A percentile compares a stretch with the other conserved stretches of the same genome.
These are phyloP conservation scores for Dorcoceras hygrometricum DNA, from an alignment of 257 asterid genomes.

Conservation along the genomic window DNA sequence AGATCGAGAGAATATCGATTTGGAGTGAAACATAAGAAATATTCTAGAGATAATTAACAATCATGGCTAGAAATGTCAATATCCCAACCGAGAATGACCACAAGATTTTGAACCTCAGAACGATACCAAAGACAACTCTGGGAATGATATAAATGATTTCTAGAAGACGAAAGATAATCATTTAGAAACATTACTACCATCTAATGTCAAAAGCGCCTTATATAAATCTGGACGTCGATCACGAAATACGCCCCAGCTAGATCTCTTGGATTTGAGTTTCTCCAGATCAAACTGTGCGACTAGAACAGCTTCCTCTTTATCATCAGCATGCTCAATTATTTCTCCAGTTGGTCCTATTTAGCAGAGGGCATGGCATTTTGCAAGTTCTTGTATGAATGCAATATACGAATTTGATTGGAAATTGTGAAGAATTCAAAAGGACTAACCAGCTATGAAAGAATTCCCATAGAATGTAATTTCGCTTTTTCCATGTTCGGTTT, in stretches of 20 bases:
- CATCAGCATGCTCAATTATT: constrained; percentile 63
- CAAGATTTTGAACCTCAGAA: too few species aligned
- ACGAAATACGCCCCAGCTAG: constrained; percentile 87
- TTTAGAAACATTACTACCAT: constrained; percentile 58
- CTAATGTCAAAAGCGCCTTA: constrained; percentile 84
- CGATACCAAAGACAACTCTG: too few species aligned
- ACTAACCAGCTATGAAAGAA: constrained; percentile 88
- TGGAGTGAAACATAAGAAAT: too few species aligned
- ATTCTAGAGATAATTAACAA: too few species aligned
- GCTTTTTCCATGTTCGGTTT: constrained; percentile 89
- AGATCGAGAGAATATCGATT: too few species aligned
- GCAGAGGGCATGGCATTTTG: constrained; percentile 22
- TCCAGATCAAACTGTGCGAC: constrained; percentile 76
- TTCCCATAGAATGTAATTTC: constrained; percentile 86
- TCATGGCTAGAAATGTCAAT: too few species aligned
- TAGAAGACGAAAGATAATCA: constrained; percentile 29
- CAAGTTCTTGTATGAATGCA: constrained; percentile 8
- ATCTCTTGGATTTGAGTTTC: constrained; percentile 71
- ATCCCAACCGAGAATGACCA: too few species aligned
- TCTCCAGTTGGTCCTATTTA: constrained; percentile 86
- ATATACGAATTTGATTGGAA: neutral
- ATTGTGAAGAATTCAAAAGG: constrained; percentile 3
- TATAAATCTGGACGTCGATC: constrained; percentile 94
- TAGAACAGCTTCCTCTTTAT: constrained; percentile 79
- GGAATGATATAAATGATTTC: neutral